Evolutionary conservation across 202 grass and related monocot species (phyloP), one percentile per base, ranked within the genome.

Genomic region (Setaria italica): DNA sequence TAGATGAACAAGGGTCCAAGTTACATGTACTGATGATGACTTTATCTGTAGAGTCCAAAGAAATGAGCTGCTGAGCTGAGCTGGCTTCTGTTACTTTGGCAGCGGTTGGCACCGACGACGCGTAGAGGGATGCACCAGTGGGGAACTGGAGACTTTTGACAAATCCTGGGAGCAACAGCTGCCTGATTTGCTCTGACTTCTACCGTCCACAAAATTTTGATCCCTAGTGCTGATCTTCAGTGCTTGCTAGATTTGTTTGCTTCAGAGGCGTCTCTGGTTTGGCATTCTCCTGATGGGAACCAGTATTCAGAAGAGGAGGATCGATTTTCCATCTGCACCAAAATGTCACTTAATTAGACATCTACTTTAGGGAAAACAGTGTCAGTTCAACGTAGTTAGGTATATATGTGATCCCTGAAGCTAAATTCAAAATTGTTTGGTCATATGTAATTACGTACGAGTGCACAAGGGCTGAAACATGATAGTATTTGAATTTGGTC

Each of bases 301-400:
- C 83, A 12, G 76, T 80, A 32, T 49, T 71, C 17, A 89, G 80
- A 25, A 56, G 70, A 33, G 90, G 87, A 81, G 84, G 84, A 41
- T 87, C 80, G 42, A 92, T 69, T 84, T 84, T 89, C 90, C 90
- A 92, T 51, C 90, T 92, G 90, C 80, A 55, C 11, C 55, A 35
- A 77, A 72, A 72, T 65, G 58, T 50, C 32, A 64, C 1, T 56
- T 30, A 30, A 78, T 74, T 10, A 73, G 20, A 33, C 13, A 47
- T 72, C 19, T 9, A 9, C 30, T 37, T 63, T 46, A 13, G 13
- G 4, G 41, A 76, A 76, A 85, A 54, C 5, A 29, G 4, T 6
- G 21, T 15, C 1, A 33, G 53, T 42, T 34, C 14, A 56, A 46
- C 47, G 33, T 45, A 53, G 11, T 51, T 67, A 1, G 25, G 12